These are phyloP conservation scores for Salvia hispanica DNA, from an alignment of 257 asterid genomes.

Conservation along the genomic window DNA sequence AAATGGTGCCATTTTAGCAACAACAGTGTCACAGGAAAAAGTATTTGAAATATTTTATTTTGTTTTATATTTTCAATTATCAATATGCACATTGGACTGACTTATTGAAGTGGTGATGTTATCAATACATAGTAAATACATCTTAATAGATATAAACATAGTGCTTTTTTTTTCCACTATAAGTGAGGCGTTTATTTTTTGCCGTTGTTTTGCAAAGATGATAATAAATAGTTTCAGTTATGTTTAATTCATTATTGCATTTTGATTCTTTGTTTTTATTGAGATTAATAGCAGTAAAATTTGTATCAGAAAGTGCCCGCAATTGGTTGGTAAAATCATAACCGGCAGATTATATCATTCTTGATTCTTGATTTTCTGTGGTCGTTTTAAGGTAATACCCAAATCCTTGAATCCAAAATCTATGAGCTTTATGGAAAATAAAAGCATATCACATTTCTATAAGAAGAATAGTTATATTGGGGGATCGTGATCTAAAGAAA, in stretches of 20 bases:
- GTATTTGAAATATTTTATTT: too few species aligned
- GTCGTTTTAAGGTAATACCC: neutral
- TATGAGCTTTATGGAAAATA: neutral
- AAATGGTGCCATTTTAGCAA: too few species aligned
- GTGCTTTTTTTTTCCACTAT: too few species aligned
- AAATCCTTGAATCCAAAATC: neutral
- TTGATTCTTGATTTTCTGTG: neutral
- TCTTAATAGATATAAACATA: too few species aligned
- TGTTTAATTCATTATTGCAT: neutral
- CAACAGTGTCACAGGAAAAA: too few species aligned
- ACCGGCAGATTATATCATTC: neutral
- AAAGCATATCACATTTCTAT: neutral
- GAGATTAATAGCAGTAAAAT: neutral
- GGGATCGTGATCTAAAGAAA: neutral
- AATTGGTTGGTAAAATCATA: neutral
- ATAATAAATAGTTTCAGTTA: neutral
- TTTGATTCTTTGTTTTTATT: neutral
- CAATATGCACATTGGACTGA: too few species aligned
- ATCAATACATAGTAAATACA: too few species aligned
- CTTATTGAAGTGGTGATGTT: too few species aligned
- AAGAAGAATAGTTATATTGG: neutral
- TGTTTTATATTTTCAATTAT: too few species aligned
- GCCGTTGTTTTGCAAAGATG: too few species aligned
- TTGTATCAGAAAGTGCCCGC: neutral
- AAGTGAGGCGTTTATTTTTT: too few species aligned